Base-by-base conservation (phyloP, 345 rosid species). In the Hibiscus syriacus region DNA sequence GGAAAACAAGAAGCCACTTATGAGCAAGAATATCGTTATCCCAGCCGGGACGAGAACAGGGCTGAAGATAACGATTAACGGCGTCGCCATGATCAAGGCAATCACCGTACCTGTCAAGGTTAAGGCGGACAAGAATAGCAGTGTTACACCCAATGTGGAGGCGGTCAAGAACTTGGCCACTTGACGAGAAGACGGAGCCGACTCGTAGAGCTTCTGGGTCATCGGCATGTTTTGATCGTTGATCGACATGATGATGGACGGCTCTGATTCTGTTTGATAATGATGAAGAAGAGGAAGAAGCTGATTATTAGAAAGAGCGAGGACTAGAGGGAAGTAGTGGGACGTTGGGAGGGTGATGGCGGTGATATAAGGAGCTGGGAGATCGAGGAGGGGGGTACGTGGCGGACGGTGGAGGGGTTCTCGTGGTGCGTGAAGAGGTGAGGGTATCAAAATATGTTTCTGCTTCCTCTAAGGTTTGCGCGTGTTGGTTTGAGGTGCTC, bases 1-100 rank as follows among this genome's bases (percentile, higher is more conserved):
- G 0, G 92, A 85, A 72, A 85, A 75, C 16, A 85, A 48, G 67
- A 90, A 80, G 8, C 94, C 92, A 2, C 46, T 3, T 0, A 65
- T 32, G 7, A 73, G 70, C 65, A 86, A 14, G 45, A 71, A 60
- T 26, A 72, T 5, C 1, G 54, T 74, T 9, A 82, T 74, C 41
- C 39, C 89, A 1, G 92, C 85, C 0, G 95, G 95, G 6, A 90
- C 81, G 0, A 90, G 58, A 46, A 90, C 55, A 2, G 97, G 90
- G 25, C 92, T 88, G 20, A 74, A 88, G 5, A 90, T 7, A 34
- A 88, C 87, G 66, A 88, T 71, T 0, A 86, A 8, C 0, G 92
- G 87, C 0, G 97, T 90, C 4, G 86, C 86, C 26, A 85, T 2
- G 55, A 86, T 64, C 48, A 90, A 70, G 2, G 78, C 85, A 5